These are phyloP conservation scores for Mycena pura DNA, from an alignment of 768 basidiomycete species.

Conservation along the genomic window DNA sequence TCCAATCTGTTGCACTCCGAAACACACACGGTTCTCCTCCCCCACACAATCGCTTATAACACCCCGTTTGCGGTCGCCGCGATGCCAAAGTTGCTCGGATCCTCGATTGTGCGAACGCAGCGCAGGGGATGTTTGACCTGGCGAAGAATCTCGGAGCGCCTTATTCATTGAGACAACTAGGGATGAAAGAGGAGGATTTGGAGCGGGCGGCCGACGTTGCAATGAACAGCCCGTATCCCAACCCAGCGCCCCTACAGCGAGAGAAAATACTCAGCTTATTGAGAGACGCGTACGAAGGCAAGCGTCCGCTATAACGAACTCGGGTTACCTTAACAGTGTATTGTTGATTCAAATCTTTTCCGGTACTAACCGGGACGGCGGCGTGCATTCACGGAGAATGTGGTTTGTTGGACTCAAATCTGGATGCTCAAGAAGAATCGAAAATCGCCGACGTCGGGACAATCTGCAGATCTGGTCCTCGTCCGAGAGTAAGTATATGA, in stretches of 20 bases:
- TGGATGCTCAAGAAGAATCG: too few relatives aligned
- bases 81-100: conserved; percentile 40
- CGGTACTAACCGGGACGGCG: too few relatives aligned
- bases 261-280: conserved; percentile 37
- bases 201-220: conserved; percentile 47
- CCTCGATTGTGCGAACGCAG: conserved; percentile 30
- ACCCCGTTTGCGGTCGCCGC: conserved; percentile 39
- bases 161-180: conserved; percentile 42
- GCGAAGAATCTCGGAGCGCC: conserved; percentile 38
- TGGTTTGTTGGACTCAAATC: too few relatives aligned
- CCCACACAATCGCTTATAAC: conserved; percentile 49
- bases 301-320: conserved; percentile 35
- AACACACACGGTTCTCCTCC: conserved; percentile 51
- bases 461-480: too few relatives aligned
- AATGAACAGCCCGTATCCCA: conserved; percentile 43
- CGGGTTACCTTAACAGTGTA: too few relatives aligned
- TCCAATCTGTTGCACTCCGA: conserved; percentile 50
- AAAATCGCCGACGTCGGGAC: too few relatives aligned
- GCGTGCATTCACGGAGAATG: too few relatives aligned
- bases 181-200: conserved; percentile 48
- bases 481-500: too few relatives aligned
- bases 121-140: conserved; percentile 33
- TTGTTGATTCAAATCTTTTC: too few relatives aligned
- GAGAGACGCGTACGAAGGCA: conserved; percentile 40
- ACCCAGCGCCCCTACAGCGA: conserved; percentile 45